Percentiles rank a stretch among this genome's conserved stretches.
phyloP scores from a whole-genome alignment of 202 grass and related monocot species.

The Tripidium arundinaceum region DNA sequence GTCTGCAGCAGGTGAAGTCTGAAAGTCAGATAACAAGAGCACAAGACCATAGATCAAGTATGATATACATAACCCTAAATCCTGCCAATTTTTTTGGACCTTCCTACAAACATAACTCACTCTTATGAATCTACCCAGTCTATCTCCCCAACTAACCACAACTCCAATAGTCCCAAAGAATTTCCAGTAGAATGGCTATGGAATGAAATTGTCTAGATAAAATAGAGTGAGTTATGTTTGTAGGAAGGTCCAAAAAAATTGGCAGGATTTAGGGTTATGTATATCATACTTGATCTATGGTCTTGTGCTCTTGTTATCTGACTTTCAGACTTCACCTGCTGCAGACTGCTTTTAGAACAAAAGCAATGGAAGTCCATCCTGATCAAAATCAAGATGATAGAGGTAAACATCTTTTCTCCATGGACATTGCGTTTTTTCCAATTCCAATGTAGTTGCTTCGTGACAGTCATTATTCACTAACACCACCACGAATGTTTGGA shows the following conservation, averaged over 20 bases:
- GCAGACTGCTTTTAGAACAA: constrained; percentile 91
- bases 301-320: constrained; percentile 13
- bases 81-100: not conserved
- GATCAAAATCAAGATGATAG: constrained; percentile 97
- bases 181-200: not conserved
- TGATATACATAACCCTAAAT: not conserved
- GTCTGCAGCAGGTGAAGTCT: constrained; percentile 44
- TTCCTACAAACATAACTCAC: not conserved
- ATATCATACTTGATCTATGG: not conserved
- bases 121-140: constrained; percentile 12
- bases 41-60: not conserved
- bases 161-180: not conserved
- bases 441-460: too few relatives aligned
- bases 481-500: not conserved
- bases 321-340: constrained; percentile 11
- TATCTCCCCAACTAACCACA: not conserved
- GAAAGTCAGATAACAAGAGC: constrained; percentile 20
- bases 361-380: constrained; percentile 98
- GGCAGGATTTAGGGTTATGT: too few relatives aligned
- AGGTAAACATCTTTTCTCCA: constrained; percentile 39
- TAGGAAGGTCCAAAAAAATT: too few relatives aligned
- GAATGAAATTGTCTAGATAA: not conserved
- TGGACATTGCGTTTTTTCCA: not conserved
- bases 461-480: not conserved
- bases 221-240: not conserved